Evolutionary conservation across 2,329 filamentous ascomycete genomes (phyloP), one percentile per base, ranked within the genome.

Genomic region (Aspergillus bombycis): DNA sequence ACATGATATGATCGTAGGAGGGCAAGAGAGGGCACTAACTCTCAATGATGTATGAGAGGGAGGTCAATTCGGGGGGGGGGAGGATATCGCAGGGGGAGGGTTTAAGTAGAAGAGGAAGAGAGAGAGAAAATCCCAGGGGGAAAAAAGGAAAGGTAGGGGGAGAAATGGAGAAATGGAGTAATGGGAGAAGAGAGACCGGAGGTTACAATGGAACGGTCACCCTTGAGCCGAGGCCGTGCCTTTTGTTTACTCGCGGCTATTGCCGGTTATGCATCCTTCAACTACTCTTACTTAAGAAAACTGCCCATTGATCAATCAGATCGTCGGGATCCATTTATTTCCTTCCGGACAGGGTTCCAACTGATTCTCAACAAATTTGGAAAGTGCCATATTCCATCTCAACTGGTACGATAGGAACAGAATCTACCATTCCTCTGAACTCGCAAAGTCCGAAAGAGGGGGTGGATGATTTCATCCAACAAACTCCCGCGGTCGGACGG

Each of bases 1-100:
- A 80, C 78, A 80, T 80, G 65, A 63, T 72, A 62, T 62, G 48
- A 54, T 54, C 43, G 43, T 60, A 56, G 52, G 61, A 50, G 50
- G 58, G 54, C 46, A 59, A 26, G 53, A 52, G 34, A 36, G 34
- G 34, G 34, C 5, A 57, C 62, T 54, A 55, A 53, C 58, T 23
- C 57, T 43, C 45, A 48, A 48, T 48, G 21, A 55, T 45, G 43
- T 46, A 53, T 60, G 59, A 53, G 56, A 60, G 64, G 65, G 62
- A 61, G 62, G 60, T 60, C 23, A 32, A 32, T 30, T 52, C 16
- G 61, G 60, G 54, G 63, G 60, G 58, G 58, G 58, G 38, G n/a
- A n/a, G n/a, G n/a, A n/a, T n/a, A 41, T 41, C 4, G 19, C 19
- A n/a, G 63, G 58, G 62, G 62, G 45, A 58, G 54, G 62, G 54